Base-by-base conservation (phyloP, 495 filamentous ascomycete genomes). In the Penicillium bialowiezense region DNA sequence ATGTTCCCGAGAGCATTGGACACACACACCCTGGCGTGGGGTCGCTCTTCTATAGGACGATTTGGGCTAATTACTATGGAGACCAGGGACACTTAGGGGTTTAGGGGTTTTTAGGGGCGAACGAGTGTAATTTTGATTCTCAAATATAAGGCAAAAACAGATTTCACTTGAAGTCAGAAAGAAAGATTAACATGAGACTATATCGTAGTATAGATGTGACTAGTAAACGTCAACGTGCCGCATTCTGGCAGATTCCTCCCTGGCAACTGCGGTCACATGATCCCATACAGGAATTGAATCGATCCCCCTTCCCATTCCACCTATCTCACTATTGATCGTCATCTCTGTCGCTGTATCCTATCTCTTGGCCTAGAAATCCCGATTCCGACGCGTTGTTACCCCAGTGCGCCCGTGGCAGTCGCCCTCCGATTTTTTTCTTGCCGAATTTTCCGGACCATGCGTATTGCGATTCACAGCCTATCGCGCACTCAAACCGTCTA, bases 211-310 rank as follows among this genome's bases (percentile, higher is more conserved):
- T n/a, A n/a, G 23, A 8, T 26, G 23, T 8, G 23, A 26, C n/a
- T 26, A 26, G 23, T 26, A 3, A 8, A 26, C 23, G 23, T 26
- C 23, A 26, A 26, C n/a, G n/a, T n/a, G n/a, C 23, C 23, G 23
- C 42, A 45, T 45, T 45, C 42, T 44, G 42, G 29, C 31, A 35
- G 31, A 35, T 45, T 35, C 31, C 43, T 45, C 43, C 43, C 43
- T 45, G 32, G 43, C 43, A 45, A 45, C 43, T 36, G n/a, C n/a
- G 32, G 43, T 45, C 43, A 45, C 43, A 45, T 45, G 43, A 45
- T 21, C 29, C 43, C 43, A 28, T 45, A 45, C 43, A 45, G 32
- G 29, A 32, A 45, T 31, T 21, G 21, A 8, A 13, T 17, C 28
- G 35, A 35, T 28, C 21, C 31, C 20, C 5, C 5, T 32, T 21